These are phyloP conservation scores for Chaetoceros tenuissimus DNA, from an alignment of 108 stramenopile species.

Conservation along the genomic window DNA sequence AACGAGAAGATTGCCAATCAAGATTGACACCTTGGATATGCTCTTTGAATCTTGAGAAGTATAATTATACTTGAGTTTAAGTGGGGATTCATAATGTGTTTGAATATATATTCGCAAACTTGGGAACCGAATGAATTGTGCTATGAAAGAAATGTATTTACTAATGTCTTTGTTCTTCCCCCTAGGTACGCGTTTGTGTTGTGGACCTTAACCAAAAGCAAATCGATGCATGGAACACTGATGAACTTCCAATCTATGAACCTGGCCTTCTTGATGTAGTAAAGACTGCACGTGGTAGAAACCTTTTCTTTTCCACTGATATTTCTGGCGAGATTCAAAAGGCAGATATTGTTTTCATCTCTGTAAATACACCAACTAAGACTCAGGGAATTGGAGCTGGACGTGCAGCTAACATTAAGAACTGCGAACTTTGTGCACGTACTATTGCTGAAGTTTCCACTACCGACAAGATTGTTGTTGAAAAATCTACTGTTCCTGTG, in stretches of 20 bases:
- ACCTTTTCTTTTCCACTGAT: conserved; percentile 98
- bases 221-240: conserved; percentile 96
- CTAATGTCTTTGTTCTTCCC: too few relatives aligned
- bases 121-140: too few relatives aligned
- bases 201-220: conserved; percentile 92
- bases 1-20: too few relatives aligned
- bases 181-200: conserved; percentile 88
- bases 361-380: conserved; percentile 99
- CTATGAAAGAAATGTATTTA: too few relatives aligned
- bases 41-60: too few relatives aligned
- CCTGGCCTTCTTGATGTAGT: conserved; percentile 95
- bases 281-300: conserved; percentile 54
- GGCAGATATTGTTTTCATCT: conserved; percentile 98
- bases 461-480: conserved; percentile 93
- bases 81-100: too few relatives aligned
- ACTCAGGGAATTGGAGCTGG: conserved; percentile 97
- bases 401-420: conserved; percentile 98
- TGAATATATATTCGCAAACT: too few relatives aligned
- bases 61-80: too few relatives aligned
- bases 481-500: conserved; percentile 99
- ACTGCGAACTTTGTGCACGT: conserved; percentile 99
- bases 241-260: conserved; percentile 96
- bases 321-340: conserved; percentile 85
- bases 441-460: conserved; percentile 93
- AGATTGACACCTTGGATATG: too few relatives aligned